phyloP scores from a whole-genome alignment of 2,329 filamentous ascomycete species.

The Venturia asperata region DNA sequence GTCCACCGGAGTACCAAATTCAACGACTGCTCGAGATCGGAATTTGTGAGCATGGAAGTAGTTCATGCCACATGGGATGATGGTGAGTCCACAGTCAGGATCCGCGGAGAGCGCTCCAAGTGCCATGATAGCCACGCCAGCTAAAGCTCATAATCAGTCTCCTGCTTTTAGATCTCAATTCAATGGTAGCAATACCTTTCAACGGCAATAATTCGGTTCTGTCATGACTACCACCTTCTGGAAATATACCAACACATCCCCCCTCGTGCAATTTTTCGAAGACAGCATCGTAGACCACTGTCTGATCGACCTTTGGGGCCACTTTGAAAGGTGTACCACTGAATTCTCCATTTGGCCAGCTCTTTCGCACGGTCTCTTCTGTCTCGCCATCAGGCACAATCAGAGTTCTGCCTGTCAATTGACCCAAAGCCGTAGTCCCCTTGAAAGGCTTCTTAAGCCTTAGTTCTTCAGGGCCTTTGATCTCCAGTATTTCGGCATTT shows the following conservation, averaged over 20 bases:
- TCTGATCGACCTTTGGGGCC: conserved; percentile 90
- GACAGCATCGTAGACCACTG: conserved; percentile 85
- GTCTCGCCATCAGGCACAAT: conserved; percentile 58
- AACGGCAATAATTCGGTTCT: conserved; percentile 83
- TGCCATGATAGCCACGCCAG: conserved; percentile 96
- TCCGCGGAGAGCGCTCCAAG: conserved; percentile 79
- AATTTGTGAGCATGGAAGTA: conserved; percentile 99
- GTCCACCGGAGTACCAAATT: conserved; percentile 86
- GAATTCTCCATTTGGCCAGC: conserved; percentile 48
- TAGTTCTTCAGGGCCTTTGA: conserved; percentile 72
- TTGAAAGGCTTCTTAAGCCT: conserved; percentile 83
- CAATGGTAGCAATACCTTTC: conserved; percentile 49
- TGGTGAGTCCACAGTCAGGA: conserved; percentile 82
- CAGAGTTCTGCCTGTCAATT: conserved; percentile 75
- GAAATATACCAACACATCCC: conserved; percentile 93
- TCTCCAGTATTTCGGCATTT: conserved; percentile 76
- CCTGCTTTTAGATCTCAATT: not conserved
- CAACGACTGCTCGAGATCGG: conserved; percentile 86
- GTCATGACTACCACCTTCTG: conserved; percentile 93
- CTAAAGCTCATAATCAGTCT: conserved; percentile 36
- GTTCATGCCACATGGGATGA: conserved; percentile 97
- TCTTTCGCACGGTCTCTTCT: conserved; percentile 48
- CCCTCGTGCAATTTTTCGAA: conserved; percentile 74
- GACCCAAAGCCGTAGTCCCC: conserved; percentile 63
- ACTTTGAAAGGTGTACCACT: conserved; percentile 77